Evolutionary conservation across 2,329 filamentous ascomycete species (phyloP).

Genomic region (Colletotrichum sp.): DNA sequence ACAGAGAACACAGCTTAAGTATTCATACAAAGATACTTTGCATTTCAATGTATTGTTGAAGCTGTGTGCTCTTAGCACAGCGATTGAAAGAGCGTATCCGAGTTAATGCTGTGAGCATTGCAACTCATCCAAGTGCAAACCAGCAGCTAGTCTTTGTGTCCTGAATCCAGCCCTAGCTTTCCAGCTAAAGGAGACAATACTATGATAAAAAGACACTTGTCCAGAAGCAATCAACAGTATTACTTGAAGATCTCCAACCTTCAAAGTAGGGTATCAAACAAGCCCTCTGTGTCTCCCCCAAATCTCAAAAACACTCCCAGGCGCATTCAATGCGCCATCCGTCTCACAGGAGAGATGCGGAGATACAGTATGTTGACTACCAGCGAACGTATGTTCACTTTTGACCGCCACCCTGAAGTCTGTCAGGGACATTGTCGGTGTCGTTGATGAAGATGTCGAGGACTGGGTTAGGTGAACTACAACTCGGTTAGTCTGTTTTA

Average conservation of each 20-base stretch:
- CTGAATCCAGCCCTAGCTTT: not conserved
- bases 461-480: not conserved
- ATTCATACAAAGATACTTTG: no score
- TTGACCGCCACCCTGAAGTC: not conserved
- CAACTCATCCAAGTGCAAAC: rapidly evolving
- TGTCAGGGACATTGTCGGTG: rapidly evolving
- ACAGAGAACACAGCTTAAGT: no score
- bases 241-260: not conserved
- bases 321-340: not conserved
- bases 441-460: not conserved
- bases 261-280: not conserved
- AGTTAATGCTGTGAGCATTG: rapidly evolving
- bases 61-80: not conserved
- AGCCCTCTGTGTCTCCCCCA: not conserved
- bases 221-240: not conserved
- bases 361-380: not conserved
- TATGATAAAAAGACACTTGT: not conserved
- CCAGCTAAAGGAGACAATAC: not conserved
- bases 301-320: not conserved
- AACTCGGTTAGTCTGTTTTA: not conserved
- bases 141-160: not conserved
- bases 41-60: not conserved
- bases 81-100: not conserved
- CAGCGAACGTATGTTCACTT: not conserved
- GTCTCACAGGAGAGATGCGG: not conserved